Percentiles rank a stretch among this genome's conserved stretches.
phyloP scores from a whole-genome alignment of 2,329 filamentous ascomycete genomes.

The Neofusicoccum laricinum region DNA sequence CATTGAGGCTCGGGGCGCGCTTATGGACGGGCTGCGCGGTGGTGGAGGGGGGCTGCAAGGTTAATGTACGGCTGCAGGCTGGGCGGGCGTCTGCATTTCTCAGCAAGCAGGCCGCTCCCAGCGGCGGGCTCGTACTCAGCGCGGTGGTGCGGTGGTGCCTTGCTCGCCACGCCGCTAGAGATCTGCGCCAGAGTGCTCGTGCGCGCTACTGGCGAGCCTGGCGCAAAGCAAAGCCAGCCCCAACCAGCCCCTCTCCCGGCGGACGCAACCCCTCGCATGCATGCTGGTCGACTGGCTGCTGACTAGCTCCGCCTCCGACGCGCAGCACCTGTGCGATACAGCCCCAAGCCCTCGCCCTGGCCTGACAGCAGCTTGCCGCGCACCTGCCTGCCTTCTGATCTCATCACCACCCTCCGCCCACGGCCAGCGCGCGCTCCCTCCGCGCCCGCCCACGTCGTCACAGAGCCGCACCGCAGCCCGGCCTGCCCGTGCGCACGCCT shows the following conservation, averaged over 20 bases:
- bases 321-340: conserved; percentile 5
- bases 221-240: neutral
- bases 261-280: conserved; percentile 11
- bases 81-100: neutral
- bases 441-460: neutral
- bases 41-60: neutral
- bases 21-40: neutral
- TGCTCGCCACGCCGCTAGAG: neutral
- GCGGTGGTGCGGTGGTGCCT: neutral
- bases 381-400: conserved; percentile 12
- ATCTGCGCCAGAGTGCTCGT: neutral
- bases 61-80: neutral
- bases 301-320: neutral
- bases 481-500: conserved; percentile 10
- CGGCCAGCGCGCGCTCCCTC: neutral
- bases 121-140: neutral
- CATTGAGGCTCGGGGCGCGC: conserved; percentile 11
- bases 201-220: neutral
- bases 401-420: conserved; percentile 9
- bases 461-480: conserved; percentile 9
- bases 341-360: conserved; percentile 6
- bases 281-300: neutral
- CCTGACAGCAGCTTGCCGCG: conserved; percentile 11
- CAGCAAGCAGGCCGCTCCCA: conserved; percentile 9
- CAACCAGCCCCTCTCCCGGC: conserved; percentile 1